These are phyloP conservation scores for Cyclotella baltica DNA, from an alignment of 108 stramenopile genomes.

Conservation along the genomic window DNA sequence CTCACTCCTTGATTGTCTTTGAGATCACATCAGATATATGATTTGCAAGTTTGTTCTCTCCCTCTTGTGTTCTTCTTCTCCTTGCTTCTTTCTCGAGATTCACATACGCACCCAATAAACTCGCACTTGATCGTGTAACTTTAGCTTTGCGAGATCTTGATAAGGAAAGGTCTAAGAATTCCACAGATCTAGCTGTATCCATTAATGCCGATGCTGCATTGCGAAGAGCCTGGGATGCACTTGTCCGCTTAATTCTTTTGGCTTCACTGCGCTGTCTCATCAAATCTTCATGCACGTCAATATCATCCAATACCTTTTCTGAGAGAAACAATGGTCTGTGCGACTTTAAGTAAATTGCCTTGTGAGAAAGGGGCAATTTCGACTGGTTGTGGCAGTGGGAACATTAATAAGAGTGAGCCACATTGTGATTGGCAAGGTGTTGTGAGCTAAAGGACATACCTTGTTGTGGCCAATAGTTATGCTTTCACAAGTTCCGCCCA, in stretches of 20 bases:
- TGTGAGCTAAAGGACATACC: no score
- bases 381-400: slow-evolving; percentile 73
- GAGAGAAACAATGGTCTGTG: slow-evolving; percentile 57
- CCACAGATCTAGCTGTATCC: slow-evolving; percentile 21
- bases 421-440: no score
- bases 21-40: slow-evolving; percentile 29
- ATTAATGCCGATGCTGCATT: slow-evolving; percentile 32
- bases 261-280: slow-evolving; percentile 34
- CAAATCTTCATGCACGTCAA: slow-evolving; percentile 50
- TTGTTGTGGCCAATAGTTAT: slow-evolving; percentile 75
- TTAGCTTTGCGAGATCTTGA: slow-evolving; percentile 52
- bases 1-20: slow-evolving; percentile 45
- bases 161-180: slow-evolving; percentile 53
- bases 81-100: slow-evolving; percentile 63
- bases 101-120: slow-evolving; percentile 68
- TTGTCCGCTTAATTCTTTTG: slow-evolving; percentile 12
- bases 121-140: slow-evolving; percentile 39
- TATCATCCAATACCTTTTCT: slow-evolving; percentile 53
- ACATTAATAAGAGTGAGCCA: no score
- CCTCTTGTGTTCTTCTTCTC: slow-evolving; percentile 29
- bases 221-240: slow-evolving; percentile 12
- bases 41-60: slow-evolving; percentile 5
- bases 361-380: slow-evolving; percentile 51
- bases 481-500: slow-evolving; percentile 56
- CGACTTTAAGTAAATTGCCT: slow-evolving; percentile 40